Percentiles rank a stretch among this genome's conserved stretches.
Evolutionary conservation across 352 stramenopile species (phyloP).

Genomic region (Phytopythium montanum): DNA sequence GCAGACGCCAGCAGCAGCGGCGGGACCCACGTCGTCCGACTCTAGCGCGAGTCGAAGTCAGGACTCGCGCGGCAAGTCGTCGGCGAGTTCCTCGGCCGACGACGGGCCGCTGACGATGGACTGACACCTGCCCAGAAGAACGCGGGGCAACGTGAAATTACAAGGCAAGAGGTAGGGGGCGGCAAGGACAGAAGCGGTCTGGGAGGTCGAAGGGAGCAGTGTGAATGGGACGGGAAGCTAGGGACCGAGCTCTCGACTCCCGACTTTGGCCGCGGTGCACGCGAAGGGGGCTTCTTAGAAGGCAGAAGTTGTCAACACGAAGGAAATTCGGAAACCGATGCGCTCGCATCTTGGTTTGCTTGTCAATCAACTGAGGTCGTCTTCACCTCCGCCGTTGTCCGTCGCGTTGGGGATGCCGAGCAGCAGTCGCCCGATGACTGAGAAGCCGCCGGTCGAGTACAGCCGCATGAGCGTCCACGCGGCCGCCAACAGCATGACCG

Average conservation of each 20-base stretch:
- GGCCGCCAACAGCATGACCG: slow-evolving; percentile 51
- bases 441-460: slow-evolving; percentile 64
- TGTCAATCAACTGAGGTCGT: not conserved
- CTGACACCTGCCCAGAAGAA: not conserved
- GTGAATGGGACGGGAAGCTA: not conserved
- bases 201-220: not conserved
- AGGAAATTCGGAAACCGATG: not conserved
- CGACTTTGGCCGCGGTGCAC: not conserved
- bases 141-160: not conserved
- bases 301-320: slow-evolving; percentile 3
- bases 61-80: slow-evolving; percentile 26
- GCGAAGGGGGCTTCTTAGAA: not conserved
- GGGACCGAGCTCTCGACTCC: not conserved
- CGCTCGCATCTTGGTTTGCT: not conserved
- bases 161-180: slow-evolving; percentile 1
- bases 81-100: slow-evolving; percentile 24
- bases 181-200: not conserved
- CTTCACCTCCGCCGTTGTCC: not conserved
- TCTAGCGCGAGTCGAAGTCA: slow-evolving; percentile 27
- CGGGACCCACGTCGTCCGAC: slow-evolving; percentile 12
- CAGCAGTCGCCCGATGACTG: slow-evolving; percentile 11
- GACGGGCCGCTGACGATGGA: slow-evolving; percentile 11
- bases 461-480: slow-evolving; percentile 66
- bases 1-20: slow-evolving; percentile 13
- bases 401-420: not conserved